phyloP scores from a whole-genome alignment of 352 stramenopile species.

The Saprolegnia parasitica region DNA sequence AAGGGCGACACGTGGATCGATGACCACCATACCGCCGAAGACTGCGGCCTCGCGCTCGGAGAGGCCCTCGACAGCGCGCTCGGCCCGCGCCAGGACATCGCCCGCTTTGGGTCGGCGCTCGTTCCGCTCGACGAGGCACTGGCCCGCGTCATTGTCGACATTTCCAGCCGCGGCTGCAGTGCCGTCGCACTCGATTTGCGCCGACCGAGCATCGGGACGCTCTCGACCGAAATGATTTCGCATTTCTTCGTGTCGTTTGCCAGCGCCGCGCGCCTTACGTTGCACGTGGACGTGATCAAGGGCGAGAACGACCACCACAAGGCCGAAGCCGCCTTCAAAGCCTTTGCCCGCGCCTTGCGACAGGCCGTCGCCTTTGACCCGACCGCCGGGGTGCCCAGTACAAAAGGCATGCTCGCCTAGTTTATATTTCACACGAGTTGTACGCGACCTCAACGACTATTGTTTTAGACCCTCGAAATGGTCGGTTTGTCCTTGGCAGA shows the following conservation, averaged over 20 bases:
- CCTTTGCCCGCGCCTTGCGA: constrained; percentile 80
- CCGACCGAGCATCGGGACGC: constrained; percentile 74
- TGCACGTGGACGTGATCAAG: constrained; percentile 90
- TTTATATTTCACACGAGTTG: neutral
- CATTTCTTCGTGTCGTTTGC: constrained; percentile 94
- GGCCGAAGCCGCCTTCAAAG: constrained; percentile 89
- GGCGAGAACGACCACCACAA: constrained; percentile 92
- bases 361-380: constrained; percentile 69
- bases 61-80: constrained; percentile 90
- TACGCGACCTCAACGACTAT: neutral
- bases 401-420: constrained; percentile 87
- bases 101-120: constrained; percentile 82
- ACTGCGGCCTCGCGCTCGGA: constrained; percentile 91
- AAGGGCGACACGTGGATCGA: constrained; percentile 95
- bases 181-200: constrained; percentile 84
- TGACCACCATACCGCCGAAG: constrained; percentile 95
- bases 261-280: constrained; percentile 85
- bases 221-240: constrained; percentile 94
- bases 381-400: constrained; percentile 85
- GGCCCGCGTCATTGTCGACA: constrained; percentile 90
- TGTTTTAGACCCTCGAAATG: too few relatives aligned
- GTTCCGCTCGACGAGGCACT: constrained; percentile 89
- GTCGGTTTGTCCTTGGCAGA: too few relatives aligned
- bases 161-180: constrained; percentile 91
- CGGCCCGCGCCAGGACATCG: constrained; percentile 83